Conservation (phyloP, 2,329 filamentous ascomycete genomes). For the Phoma sp. region DNA sequence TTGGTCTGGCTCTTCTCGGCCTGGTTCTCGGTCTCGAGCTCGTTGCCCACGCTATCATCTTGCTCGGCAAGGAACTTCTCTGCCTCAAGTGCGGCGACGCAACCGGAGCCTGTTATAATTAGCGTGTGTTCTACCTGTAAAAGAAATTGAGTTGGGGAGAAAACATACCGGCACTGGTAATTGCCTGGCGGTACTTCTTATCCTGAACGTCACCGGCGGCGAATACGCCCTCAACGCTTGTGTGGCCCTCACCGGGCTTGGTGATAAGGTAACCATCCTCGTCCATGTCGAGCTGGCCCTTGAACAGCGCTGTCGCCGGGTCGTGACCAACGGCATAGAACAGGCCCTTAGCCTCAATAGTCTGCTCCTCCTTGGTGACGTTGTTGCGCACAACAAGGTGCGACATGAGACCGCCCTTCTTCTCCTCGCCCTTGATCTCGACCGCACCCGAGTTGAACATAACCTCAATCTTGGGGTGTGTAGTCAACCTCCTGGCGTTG, state of each 20-base stretch:
- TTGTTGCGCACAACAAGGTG: conserved; percentile 84
- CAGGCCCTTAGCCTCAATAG: conserved; percentile 86
- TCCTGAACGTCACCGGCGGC: conserved; percentile 98
- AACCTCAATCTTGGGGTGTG: conserved; percentile 89
- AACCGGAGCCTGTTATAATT: conserved; percentile 75
- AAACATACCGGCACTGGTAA: conserved; percentile 88
- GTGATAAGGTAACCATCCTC: conserved; percentile 91
- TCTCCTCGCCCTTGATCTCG: conserved; percentile 84
- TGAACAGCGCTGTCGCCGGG: conserved; percentile 87
- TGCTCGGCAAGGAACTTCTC: conserved; percentile 88
- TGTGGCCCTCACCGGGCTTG: conserved; percentile 84
- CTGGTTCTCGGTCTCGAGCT: conserved; percentile 56
- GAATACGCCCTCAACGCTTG: conserved; percentile 89
- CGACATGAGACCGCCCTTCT: conserved; percentile 79
- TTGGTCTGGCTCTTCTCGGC: conserved; percentile 58
- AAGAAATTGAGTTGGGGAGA: not conserved
- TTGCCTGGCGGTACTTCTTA: conserved; percentile 96
- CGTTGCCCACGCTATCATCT: conserved; percentile 61
- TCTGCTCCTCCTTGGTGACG: conserved; percentile 75
- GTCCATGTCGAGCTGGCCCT: conserved; percentile 87
- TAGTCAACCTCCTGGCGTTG: conserved; percentile 84
- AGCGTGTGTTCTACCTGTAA: conserved; percentile 13
- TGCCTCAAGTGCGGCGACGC: conserved; percentile 92
- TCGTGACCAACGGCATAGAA: conserved; percentile 99
- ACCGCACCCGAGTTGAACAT: conserved; percentile 81